Evolutionary conservation across 208 protist genomes (phyloP).

Genomic region (Entamoeba nuttalli): DNA sequence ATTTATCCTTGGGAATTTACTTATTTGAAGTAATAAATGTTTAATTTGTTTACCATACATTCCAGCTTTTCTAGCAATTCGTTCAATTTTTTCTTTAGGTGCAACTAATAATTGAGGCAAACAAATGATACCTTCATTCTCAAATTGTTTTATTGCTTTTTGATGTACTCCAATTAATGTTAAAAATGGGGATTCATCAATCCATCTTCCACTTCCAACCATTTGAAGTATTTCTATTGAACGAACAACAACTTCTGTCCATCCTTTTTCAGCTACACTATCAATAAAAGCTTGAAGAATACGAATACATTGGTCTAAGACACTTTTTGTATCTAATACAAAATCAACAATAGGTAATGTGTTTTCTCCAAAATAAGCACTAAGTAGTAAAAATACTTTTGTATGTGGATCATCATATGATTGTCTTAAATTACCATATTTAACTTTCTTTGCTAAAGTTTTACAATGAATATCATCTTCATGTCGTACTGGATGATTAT

Average conservation of each 20-base stretch:
- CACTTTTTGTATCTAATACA: not conserved
- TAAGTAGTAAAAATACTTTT: not conserved
- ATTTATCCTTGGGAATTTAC: not conserved
- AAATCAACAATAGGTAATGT: conserved; percentile 5
- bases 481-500: conserved; percentile 1
- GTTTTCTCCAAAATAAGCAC: not conserved
- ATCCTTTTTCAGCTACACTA: not conserved
- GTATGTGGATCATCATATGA: not conserved
- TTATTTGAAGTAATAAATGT: not conserved
- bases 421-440: not conserved
- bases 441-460: not conserved
- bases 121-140: not conserved
- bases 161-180: not conserved
- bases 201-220: not conserved
- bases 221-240: not conserved
- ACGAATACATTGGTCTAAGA: not conserved
- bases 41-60: not conserved
- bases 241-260: not conserved
- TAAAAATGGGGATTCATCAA: not conserved
- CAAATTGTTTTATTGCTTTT: not conserved
- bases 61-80: not conserved
- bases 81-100: not conserved
- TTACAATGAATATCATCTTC: conserved; percentile 1
- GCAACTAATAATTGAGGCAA: not conserved
- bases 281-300: conserved; percentile 11